A percentile compares a stretch with the other conserved stretches of the same genome.
phyloP scores from a whole-genome alignment of 768 basidiomycete species.

The Symmetrospora coprosmae region DNA sequence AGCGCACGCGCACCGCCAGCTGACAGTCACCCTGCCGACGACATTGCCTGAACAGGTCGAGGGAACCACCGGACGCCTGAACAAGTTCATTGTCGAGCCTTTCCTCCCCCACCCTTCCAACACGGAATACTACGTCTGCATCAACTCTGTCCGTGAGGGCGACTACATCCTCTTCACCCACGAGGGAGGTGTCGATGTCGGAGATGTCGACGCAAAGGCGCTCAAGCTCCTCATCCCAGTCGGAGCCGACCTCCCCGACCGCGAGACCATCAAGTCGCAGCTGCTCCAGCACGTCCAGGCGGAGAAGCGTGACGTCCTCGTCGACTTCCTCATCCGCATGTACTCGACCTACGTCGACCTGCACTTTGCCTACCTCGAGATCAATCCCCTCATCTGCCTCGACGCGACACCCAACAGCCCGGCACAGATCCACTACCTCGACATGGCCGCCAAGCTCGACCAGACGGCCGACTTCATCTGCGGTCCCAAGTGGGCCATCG shows the following conservation, averaged over 20 bases:
- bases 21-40: not conserved
- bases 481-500: conserved; percentile 97
- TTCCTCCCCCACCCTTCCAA: conserved; percentile 88
- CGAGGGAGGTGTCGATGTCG: conserved; percentile 96
- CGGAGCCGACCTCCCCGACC: conserved; percentile 60
- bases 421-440: conserved; percentile 80
- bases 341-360: conserved; percentile 97
- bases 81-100: conserved; percentile 97
- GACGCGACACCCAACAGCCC: conserved; percentile 58
- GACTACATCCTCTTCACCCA: conserved; percentile 97
- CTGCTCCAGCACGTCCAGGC: conserved; percentile 73
- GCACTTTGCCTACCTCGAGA: conserved; percentile 98
- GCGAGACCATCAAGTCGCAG: conserved; percentile 55
- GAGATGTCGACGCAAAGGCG: conserved; percentile 95
- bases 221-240: conserved; percentile 75
- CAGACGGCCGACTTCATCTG: conserved; percentile 93
- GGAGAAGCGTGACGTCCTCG: conserved; percentile 73
- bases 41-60: conserved; percentile 49
- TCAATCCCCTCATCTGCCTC: conserved; percentile 92
- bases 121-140: conserved; percentile 95
- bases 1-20: not conserved
- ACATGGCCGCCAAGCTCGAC: conserved; percentile 99
- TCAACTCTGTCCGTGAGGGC: conserved; percentile 85
- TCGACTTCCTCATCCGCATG: conserved; percentile 85
- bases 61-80: conserved; percentile 80